phyloP scores from a whole-genome alignment of 495 filamentous ascomycete genomes.

The Collariella sp. region DNA sequence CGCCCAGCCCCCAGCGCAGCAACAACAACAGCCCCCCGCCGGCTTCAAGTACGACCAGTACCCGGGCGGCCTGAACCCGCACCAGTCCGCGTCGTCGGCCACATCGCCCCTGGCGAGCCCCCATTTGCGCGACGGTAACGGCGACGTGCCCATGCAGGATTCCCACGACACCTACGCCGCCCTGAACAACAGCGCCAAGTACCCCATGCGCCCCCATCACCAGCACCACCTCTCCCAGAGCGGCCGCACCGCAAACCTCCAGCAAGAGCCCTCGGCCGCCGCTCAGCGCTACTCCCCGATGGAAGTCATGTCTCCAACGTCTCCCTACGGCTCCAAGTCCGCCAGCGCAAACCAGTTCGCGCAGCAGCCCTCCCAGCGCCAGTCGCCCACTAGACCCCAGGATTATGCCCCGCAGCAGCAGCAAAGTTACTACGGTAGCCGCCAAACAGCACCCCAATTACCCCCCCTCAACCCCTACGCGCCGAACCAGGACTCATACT shows the following conservation, averaged over 20 bases:
- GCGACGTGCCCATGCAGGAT: slow-evolving; percentile 88
- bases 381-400: slow-evolving; percentile 41
- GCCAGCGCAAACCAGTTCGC: slow-evolving; percentile 35
- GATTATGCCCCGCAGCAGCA: slow-evolving; percentile 42
- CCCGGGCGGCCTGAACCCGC: slow-evolving; percentile 47
- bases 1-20: slow-evolving; percentile 24
- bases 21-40: slow-evolving; percentile 44
- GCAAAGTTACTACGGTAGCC: slow-evolving; percentile 37
- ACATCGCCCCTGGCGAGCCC: slow-evolving; percentile 58
- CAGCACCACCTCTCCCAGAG: slow-evolving; percentile 45
- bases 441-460: slow-evolving; percentile 46
- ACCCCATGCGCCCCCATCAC: slow-evolving; percentile 63
- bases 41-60: slow-evolving; percentile 70
- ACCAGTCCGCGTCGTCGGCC: slow-evolving; percentile 48
- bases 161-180: slow-evolving; percentile 71
- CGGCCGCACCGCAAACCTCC: slow-evolving; percentile 40
- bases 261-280: slow-evolving; percentile 69
- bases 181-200: slow-evolving; percentile 50
- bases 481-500: slow-evolving; percentile 53
- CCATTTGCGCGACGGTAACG: slow-evolving; percentile 63
- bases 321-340: slow-evolving; percentile 41
- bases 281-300: slow-evolving; percentile 92
- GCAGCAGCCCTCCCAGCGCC: slow-evolving; percentile 34
- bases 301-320: slow-evolving; percentile 61
- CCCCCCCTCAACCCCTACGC: slow-evolving; percentile 63